Base-by-base conservation (phyloP, 176 grass and related monocot genomes). In the Eremochloa ophiuroides region DNA sequence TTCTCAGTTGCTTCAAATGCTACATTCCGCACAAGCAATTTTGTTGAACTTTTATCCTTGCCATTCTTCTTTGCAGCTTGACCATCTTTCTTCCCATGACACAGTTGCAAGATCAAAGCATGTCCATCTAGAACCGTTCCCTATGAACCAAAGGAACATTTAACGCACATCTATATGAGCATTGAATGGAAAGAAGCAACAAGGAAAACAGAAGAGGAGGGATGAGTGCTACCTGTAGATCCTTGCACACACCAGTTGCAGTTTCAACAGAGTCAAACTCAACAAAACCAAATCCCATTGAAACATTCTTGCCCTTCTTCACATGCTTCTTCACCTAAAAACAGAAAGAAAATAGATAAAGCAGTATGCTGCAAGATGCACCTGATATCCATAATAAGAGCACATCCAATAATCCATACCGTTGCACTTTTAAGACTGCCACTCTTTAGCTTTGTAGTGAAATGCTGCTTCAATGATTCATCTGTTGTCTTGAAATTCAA, bases 251-350 rank as follows among this genome's bases (percentile, higher is more conserved):
- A 53, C 41, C 83, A 8, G 88, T 91, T 74, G 93, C 93, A 41
- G 88, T 98, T 88, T 98, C 96, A 58, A 98, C 66, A 2, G 93
- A 95, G 69, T 98, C 96, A 82, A 98, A 95, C 85, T 98, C 96
- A 58, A 95, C 78, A 9, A 98, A 98, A 48, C 96, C 96, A 86
- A 93, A 98, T 86, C 96, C 96, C 90, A 95, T 98, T 0, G 96
- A 98, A 75, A 98, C 90, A 86, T 84, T 88, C 86, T 95, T 98
- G 38, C 90, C 96, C 66, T 95, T 91, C 70, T 95, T 98, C 75
- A 88, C 25, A 77, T 98, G 92, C 74, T 93, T 98, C 66, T 95
- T 91, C 40, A 98, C 91, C 94, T 97, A 76, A 74, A 66, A 7
- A 85, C 35, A 78, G 60, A 27, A 23, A 85, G 70, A 81, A 87